Conservation (phyloP, 805 yeast species). For the Myxozyma geophila region DNA sequence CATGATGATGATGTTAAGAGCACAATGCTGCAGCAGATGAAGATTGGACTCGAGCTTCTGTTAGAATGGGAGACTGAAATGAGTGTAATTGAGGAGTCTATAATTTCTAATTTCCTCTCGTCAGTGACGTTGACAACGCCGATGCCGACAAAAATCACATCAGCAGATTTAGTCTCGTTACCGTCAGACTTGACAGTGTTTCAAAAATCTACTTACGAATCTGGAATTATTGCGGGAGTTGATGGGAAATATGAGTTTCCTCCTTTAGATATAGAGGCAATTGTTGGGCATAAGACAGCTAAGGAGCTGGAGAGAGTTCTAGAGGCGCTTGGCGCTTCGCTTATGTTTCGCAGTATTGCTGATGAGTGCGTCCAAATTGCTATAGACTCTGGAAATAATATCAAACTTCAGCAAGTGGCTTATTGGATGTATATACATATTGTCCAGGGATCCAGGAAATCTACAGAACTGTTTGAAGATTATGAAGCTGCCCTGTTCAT, state of each 20-base stretch:
- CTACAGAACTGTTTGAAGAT: conserved; percentile 15
- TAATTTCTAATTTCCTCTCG: conserved; percentile 13
- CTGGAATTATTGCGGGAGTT: background rate
- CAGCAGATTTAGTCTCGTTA: background rate
- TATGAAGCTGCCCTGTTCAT: conserved; percentile 17
- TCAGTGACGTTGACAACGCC: conserved; percentile 18
- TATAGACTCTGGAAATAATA: conserved; percentile 5
- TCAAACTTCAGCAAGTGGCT: conserved; percentile 13
- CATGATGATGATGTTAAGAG: conserved; percentile 39
- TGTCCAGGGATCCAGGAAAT: conserved; percentile 15
- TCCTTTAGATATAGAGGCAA: conserved; percentile 15
- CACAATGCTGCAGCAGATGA: conserved; percentile 5
- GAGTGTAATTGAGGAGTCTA: conserved; percentile 21
- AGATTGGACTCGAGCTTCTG: conserved; percentile 24
- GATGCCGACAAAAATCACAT: background rate
- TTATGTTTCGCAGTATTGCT: conserved; percentile 5
- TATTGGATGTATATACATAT: conserved; percentile 29
- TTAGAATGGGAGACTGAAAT: conserved; percentile 25
- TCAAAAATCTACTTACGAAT: background rate
- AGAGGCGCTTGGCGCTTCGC: conserved; percentile 22
- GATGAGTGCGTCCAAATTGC: conserved; percentile 24
- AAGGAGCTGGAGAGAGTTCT: conserved; percentile 13
- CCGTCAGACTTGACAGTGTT: background rate
- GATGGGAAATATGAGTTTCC: conserved; percentile 15
- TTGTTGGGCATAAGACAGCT: conserved; percentile 15